Evolutionary conservation across 1,284 basidiomycete genomes (phyloP), one percentile per base, ranked within the genome.

Genomic region (Malassezia psittaci): DNA sequence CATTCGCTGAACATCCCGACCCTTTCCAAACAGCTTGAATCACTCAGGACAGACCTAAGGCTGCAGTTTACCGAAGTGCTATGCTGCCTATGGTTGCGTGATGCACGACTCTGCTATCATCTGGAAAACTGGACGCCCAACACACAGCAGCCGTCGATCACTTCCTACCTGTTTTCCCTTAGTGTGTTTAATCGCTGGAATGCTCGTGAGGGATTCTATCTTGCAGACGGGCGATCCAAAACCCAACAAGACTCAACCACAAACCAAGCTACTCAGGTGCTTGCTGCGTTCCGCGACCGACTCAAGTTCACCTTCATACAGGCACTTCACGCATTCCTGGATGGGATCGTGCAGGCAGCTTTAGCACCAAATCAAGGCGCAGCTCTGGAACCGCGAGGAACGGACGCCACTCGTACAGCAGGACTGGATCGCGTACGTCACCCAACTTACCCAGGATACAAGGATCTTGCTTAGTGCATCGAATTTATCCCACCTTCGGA

Each of bases 41-140:
- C 80, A 35, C 77, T 98, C 43, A 75, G 96, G 62, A 85, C 89
- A 59, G 89, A 84, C 60, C 81, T 84, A 13, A 82, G 87, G 63
- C 96, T 90, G 87, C 82, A 84, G 63, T 90, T 96, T 74, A 83
- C 83, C 48, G 88, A 93, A 68, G 81, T 87, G 32, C 79, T 96
- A 16, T 82, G 85, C 46, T 79, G 79, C 18, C 79, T 82, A 10
- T 99, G 94, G 94, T 74, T 87, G 41, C 80, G 85, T 29, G 93
- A 99, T 72, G 84, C 91, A 0, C 83, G 83, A 58, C 76, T 85
- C 9, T 86, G 96, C 69, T 85, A 90, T 75, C 79, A 83, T 54
- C 80, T 96, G 18, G 94, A 98, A 72, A 83, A 83, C 40, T 96
- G 91, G 90, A 78, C 81, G 12, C 78, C 83, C 1, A 85, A 83